Evolutionary conservation across 129 eudicot species (phyloP).

Genomic region (Smallanthus sonchifolius): DNA sequence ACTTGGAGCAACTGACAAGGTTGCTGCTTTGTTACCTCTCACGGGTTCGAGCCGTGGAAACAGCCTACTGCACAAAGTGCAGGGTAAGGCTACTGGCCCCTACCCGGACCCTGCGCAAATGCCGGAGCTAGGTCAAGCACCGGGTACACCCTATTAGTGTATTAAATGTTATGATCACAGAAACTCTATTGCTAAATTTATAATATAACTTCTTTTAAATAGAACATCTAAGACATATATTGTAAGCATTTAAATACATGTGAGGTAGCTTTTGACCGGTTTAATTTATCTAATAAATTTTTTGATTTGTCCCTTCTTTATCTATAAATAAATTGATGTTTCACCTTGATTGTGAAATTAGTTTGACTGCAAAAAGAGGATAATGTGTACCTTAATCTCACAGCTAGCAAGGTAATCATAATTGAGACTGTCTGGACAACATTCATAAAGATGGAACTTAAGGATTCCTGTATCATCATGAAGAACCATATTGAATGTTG

Average conservation of each 20-base stretch:
- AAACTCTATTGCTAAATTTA: not conserved
- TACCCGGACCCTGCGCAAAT: no score
- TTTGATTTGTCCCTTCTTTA: not conserved
- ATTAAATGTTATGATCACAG: not conserved
- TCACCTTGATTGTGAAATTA: not conserved
- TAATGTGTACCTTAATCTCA: slow-evolving; percentile 72
- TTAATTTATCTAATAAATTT: not conserved
- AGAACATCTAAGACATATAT: not conserved
- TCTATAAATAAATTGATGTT: not conserved
- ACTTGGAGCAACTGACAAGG: no score
- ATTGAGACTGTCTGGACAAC: slow-evolving; percentile 58
- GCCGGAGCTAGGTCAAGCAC: no score
- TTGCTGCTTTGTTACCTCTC: no score
- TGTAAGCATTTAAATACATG: not conserved
- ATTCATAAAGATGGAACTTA: slow-evolving; percentile 70
- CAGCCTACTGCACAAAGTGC: no score
- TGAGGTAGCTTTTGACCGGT: not conserved
- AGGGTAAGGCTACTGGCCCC: no score
- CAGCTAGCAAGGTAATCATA: slow-evolving; percentile 74
- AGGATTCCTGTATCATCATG: slow-evolving; percentile 81
- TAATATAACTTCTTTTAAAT: not conserved
- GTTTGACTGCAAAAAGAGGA: slow-evolving; percentile 2
- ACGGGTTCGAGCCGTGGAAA: no score
- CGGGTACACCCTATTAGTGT: no score
- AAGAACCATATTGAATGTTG: slow-evolving; percentile 75